A percentile compares a stretch with the other conserved stretches of the same genome.
Evolutionary conservation across 75 land plant species (phyloP).

Genomic region (Cunninghamia lanceolata): DNA sequence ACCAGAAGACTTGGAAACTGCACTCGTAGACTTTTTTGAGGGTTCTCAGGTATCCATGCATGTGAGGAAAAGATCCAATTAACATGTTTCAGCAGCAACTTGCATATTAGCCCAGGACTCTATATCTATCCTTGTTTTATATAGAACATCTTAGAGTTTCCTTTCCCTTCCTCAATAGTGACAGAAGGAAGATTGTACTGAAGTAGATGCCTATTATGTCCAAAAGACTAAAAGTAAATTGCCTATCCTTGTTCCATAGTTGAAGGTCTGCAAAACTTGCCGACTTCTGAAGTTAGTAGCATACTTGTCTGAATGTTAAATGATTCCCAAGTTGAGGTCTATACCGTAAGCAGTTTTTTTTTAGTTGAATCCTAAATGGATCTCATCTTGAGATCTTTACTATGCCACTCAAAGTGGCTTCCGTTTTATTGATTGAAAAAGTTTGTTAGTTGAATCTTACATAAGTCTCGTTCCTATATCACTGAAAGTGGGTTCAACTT

Average conservation of each 20-base stretch:
- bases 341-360: background rate
- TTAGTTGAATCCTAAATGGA: background rate
- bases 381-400: background rate
- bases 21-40: slow-evolving; percentile 66
- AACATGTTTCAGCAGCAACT: background rate
- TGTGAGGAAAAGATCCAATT: slow-evolving; percentile 18
- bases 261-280: background rate
- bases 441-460: background rate
- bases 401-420: background rate
- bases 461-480: background rate
- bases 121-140: background rate
- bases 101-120: background rate
- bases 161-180: background rate
- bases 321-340: background rate
- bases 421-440: background rate
- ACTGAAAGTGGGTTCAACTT: background rate
- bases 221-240: no score
- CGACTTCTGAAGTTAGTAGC: background rate
- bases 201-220: background rate
- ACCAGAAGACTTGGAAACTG: slow-evolving; percentile 64
- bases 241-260: background rate
- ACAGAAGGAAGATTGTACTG: slow-evolving; percentile 2
- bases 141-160: background rate
- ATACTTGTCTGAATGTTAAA: background rate
- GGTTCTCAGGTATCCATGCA: slow-evolving; percentile 34